These are phyloP conservation scores for Blastobotrys buckinghamii DNA, from an alignment of 1,139 yeast species.

Conservation along the genomic window DNA sequence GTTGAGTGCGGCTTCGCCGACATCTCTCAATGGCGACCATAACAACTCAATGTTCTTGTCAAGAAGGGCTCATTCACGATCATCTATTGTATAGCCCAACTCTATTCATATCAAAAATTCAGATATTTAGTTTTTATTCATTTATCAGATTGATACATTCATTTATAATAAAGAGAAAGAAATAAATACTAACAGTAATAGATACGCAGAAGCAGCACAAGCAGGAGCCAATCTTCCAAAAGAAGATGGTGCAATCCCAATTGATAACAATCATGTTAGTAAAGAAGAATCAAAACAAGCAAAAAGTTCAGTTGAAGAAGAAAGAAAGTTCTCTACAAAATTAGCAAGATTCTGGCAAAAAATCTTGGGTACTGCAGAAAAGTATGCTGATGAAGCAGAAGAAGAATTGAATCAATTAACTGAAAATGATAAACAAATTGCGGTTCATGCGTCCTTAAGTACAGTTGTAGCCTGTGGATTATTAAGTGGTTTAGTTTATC, in stretches of 20 bases:
- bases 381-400: not conserved
- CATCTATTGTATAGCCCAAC: too few species aligned
- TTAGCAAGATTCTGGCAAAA: not conserved
- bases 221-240: conserved; percentile 10
- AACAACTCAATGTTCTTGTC: too few species aligned
- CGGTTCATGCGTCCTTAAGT: conserved; percentile 40
- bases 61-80: too few species aligned
- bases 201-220: conserved; percentile 14
- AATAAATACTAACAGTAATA: not conserved
- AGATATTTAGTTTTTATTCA: too few species aligned
- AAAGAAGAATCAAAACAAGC: conserved; percentile 12
- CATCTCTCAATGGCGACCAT: too few species aligned
- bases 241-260: conserved; percentile 8
- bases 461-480: conserved; percentile 40
- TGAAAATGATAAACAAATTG: conserved; percentile 43
- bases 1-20: too few species aligned
- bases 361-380: not conserved
- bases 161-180: conserved; percentile 11
- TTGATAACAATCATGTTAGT: conserved; percentile 10
- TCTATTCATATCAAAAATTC: too few species aligned
- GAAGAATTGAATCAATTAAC: conserved; percentile 27
- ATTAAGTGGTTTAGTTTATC: conserved; percentile 9
- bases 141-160: too few species aligned
- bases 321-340: conserved; percentile 1
- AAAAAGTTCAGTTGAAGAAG: conserved; percentile 1